Conservation (phyloP, 169 alveolate species). For the Cryptosporidium andersoni region DNA sequence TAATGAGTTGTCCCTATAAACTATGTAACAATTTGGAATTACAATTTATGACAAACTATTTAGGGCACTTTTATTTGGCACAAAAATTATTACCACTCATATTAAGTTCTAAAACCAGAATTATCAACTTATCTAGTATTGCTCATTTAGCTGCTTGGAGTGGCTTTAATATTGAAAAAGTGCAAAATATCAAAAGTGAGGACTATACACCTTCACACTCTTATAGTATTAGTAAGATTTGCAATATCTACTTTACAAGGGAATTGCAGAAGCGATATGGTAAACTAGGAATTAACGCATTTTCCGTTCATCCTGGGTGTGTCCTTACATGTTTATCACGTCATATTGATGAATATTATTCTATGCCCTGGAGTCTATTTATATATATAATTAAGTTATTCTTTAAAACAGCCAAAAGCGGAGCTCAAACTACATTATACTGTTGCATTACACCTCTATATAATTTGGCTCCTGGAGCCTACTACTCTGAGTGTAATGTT, state of each 20-base stretch:
- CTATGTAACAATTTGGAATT: slow-evolving; percentile 71
- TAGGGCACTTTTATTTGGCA: slow-evolving; percentile 79
- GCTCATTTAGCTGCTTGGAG: slow-evolving; percentile 66
- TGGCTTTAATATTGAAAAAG: slow-evolving; percentile 27
- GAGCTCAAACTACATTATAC: slow-evolving; percentile 76
- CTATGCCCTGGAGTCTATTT: neutral
- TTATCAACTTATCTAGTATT: slow-evolving; percentile 72
- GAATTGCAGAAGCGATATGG: slow-evolving; percentile 68
- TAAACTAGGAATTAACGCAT: slow-evolving; percentile 37
- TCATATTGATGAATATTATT: slow-evolving; percentile 2
- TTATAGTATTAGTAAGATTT: slow-evolving; percentile 71
- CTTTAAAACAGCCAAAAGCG: slow-evolving; percentile 69
- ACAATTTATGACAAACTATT: slow-evolving; percentile 75
- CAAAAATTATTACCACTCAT: slow-evolving; percentile 72
- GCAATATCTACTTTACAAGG: slow-evolving; percentile 66
- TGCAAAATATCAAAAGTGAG: slow-evolving; percentile 38
- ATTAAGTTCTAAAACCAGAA: slow-evolving; percentile 50
- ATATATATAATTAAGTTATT: slow-evolving; percentile 40
- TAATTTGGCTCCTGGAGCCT: slow-evolving; percentile 72
- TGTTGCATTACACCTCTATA: slow-evolving; percentile 61
- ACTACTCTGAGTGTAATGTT: slow-evolving; percentile 72
- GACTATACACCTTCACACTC: slow-evolving; percentile 8
- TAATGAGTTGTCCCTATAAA: slow-evolving; percentile 72
- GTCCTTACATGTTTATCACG: slow-evolving; percentile 72
- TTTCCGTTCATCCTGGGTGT: slow-evolving; percentile 77